phyloP scores from a whole-genome alignment of 768 basidiomycete species.

The Xerocomellus chrysenteron region DNA sequence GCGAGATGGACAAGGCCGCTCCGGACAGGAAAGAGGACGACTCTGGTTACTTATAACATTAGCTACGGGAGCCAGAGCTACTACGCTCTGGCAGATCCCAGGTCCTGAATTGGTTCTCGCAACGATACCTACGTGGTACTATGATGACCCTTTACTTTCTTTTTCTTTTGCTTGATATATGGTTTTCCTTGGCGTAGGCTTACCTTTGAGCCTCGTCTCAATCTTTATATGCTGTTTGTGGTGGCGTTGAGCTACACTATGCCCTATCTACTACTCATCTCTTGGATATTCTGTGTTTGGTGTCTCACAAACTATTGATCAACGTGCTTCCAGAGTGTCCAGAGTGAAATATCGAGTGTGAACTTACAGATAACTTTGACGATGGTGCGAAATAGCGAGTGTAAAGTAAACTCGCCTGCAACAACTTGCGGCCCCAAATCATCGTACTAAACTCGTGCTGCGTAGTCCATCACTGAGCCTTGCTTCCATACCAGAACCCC shows the following conservation, averaged over 20 bases:
- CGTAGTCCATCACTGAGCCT: constrained; percentile 22
- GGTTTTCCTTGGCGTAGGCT: neutral
- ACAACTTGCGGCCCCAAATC: neutral
- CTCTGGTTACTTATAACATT: constrained; percentile 27
- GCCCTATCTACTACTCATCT: neutral
- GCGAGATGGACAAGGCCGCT: constrained; percentile 34
- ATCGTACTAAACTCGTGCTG: constrained; percentile 1
- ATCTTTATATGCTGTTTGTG: constrained; percentile 8
- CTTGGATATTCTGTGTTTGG: neutral
- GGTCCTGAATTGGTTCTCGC: neutral
- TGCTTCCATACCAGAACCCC: constrained; percentile 51
- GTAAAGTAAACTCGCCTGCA: neutral
- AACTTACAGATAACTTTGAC: neutral
- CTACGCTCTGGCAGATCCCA: neutral
- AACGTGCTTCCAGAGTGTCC: neutral
- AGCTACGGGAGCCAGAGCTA: neutral
- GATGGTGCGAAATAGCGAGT: neutral
- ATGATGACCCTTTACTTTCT: neutral
- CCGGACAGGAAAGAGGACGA: constrained; percentile 35
- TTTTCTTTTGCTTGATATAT: neutral
- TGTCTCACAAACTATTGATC: neutral
- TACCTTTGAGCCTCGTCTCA: neutral
- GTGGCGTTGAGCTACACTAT: constrained; percentile 17
- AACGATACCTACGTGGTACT: neutral
- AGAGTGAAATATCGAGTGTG: neutral